Evolutionary conservation across 2,329 filamentous ascomycete genomes (phyloP), one percentile per base, ranked within the genome.

Genomic region (Chaetomiaceae sp.): DNA sequence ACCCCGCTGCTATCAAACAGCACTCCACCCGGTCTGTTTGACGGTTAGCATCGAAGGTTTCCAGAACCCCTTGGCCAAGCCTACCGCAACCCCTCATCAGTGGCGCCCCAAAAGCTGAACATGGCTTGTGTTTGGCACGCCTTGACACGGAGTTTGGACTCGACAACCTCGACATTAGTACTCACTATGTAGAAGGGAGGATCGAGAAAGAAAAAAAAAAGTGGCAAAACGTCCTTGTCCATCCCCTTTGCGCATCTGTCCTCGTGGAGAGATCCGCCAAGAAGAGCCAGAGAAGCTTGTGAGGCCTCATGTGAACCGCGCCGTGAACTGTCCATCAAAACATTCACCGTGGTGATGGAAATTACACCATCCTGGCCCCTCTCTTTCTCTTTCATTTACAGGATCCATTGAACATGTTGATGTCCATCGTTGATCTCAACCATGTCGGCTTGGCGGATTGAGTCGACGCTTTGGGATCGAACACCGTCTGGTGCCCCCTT

Each of bases 401-500:
- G 36, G 34, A 41, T 52, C 40, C 45, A 36, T 48, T 36, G 4
- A 44, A 33, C 46, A 33, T 48, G 7, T 43, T 16, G 51, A 54
- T 20, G 57, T 38, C 32, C 41, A 37, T 48, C 32, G 21, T 38
- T 36, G 13, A 16, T 32, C 41, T 23, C 29, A 40, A 32, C n/a
- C 38, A 27, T 34, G 25, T 43, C 50, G 56, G 20, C 48, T 53
- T 54, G 49, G 53, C 50, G 33, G 25, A 9, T 27, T 27, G 25
- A 36, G 40, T 47, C 21, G 42, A 50, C 25, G 6, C 21, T 53
- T 40, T 53, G 25, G 48, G 47, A 53, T 55, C 42, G 52, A 50
- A 54, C 54, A 56, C 58, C 50, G 48, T 41, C 38, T 34, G 30
- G 25, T 29, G 20, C 47, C 55, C 50, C 53, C 36, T 55, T 45